Conservation (phyloP, 768 basidiomycete genomes). For the Leccinum obscurum region DNA sequence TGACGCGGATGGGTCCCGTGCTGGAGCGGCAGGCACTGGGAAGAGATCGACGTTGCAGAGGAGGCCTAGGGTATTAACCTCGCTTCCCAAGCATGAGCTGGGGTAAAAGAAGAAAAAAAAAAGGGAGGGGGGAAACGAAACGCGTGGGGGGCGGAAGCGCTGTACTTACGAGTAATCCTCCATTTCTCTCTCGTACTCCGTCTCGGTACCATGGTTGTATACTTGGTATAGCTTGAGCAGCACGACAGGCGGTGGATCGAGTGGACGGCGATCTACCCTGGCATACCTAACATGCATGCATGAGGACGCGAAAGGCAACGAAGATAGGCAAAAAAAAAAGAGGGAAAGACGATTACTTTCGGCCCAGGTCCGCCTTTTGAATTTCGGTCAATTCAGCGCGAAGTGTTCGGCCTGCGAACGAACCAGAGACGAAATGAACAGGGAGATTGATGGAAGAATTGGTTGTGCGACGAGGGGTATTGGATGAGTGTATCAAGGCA, state of each 20-base stretch:
- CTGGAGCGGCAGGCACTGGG: slow-evolving; percentile 43
- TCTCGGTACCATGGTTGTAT: slow-evolving; percentile 38
- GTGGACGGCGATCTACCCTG: slow-evolving; percentile 61
- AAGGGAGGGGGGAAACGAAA: neutral
- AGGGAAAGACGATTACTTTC: slow-evolving; percentile 48
- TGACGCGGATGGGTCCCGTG: slow-evolving; percentile 5
- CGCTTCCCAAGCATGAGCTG: slow-evolving; percentile 39
- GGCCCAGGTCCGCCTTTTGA: slow-evolving; percentile 66
- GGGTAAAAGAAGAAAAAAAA: too few species aligned
- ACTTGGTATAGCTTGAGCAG: slow-evolving; percentile 53
- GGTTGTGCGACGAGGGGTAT: slow-evolving; percentile 28
- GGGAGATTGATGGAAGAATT: slow-evolving; percentile 37
- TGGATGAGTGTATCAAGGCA: slow-evolving; percentile 15
- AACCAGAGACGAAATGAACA: slow-evolving; percentile 57
- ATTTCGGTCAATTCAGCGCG: slow-evolving; percentile 57
- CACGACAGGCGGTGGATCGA: slow-evolving; percentile 66
- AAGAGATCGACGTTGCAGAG: slow-evolving; percentile 80
- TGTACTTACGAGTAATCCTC: slow-evolving; percentile 49
- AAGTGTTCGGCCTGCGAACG: slow-evolving; percentile 56
- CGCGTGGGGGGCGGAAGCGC: neutral
- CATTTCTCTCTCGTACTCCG: slow-evolving; percentile 49
- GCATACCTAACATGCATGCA: slow-evolving; percentile 43
- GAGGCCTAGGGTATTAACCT: slow-evolving; percentile 62
- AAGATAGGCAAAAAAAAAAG: neutral
- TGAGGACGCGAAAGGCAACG: neutral